Conservation (phyloP, 2,329 filamentous ascomycete species). For the Arthrobotrys musiformis region DNA sequence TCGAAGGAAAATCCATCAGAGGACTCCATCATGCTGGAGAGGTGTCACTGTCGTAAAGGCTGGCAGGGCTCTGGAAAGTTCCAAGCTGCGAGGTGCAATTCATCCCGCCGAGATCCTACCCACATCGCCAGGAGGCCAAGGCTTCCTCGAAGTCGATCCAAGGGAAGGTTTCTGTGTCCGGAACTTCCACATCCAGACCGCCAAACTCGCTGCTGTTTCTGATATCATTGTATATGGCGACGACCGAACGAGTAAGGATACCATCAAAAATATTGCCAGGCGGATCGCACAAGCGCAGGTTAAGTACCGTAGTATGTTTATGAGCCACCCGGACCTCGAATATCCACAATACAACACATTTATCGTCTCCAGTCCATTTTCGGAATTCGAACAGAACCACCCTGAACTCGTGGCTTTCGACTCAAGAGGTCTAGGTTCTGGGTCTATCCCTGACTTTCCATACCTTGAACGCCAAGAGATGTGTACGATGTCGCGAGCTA, state of each 20-base stretch:
- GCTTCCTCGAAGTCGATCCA: slow-evolving; percentile 86
- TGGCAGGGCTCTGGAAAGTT: slow-evolving; percentile 77
- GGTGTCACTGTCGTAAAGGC: slow-evolving; percentile 88
- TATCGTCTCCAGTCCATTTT: slow-evolving; percentile 73
- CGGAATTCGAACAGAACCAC: slow-evolving; percentile 76
- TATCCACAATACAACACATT: slow-evolving; percentile 85
- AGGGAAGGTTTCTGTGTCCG: slow-evolving; percentile 91
- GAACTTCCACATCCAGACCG: slow-evolving; percentile 95
- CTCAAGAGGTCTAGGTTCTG: slow-evolving; percentile 76
- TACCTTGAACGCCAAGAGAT: slow-evolving; percentile 83
- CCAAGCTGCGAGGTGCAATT: slow-evolving; percentile 87
- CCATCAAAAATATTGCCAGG: slow-evolving; percentile 73
- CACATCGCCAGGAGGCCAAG: slow-evolving; percentile 63
- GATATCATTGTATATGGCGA: slow-evolving; percentile 94
- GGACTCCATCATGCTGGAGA: slow-evolving; percentile 79
- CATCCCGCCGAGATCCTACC: slow-evolving; percentile 81
- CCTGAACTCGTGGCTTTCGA: slow-evolving; percentile 79
- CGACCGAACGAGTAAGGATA: slow-evolving; percentile 70
- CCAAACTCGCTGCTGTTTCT: slow-evolving; percentile 85
- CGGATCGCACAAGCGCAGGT: slow-evolving; percentile 79
- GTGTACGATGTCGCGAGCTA: slow-evolving; percentile 89
- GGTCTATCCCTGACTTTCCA: slow-evolving; percentile 85
- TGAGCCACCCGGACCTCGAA: slow-evolving; percentile 69
- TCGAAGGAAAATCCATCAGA: slow-evolving; percentile 75
- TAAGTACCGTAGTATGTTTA: slow-evolving; percentile 73